A percentile compares a stretch with the other conserved stretches of the same genome.
Conservation (phyloP, 2,329 filamentous ascomycete species). For the Magnaporthiopsis rhizophila region DNA sequence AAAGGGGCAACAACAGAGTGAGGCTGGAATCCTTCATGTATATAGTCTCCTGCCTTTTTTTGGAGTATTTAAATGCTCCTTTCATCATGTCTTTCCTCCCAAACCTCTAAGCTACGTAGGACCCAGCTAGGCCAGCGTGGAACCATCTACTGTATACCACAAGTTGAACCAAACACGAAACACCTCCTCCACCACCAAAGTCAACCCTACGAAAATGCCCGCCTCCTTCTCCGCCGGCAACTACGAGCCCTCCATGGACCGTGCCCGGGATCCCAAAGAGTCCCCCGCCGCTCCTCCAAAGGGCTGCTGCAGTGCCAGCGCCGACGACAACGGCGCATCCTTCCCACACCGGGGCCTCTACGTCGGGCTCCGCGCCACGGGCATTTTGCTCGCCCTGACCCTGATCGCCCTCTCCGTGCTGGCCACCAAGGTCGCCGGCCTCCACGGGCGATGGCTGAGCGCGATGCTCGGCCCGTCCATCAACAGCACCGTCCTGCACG, state of each 20-base stretch:
- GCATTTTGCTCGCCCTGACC: neutral
- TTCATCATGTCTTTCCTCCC: neutral
- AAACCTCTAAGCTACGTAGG: too few species aligned
- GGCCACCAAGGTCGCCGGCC: neutral
- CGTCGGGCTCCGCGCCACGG: neutral
- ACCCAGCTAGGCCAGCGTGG: too few species aligned
- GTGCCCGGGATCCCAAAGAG: neutral
- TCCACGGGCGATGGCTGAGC: conserved; percentile 5
- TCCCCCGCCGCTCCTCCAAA: neutral
- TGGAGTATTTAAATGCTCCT: neutral
- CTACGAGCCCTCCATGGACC: neutral
- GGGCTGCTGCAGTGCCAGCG: too few species aligned
- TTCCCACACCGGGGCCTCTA: neutral
- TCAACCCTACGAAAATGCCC: neutral
- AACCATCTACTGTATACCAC: too few species aligned
- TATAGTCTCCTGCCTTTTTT: neutral
- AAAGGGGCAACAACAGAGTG: too few species aligned
- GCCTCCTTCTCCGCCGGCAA: neutral
- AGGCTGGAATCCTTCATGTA: neutral
- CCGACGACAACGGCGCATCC: neutral
- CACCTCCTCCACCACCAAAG: too few species aligned
- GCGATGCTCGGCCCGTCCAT: neutral
- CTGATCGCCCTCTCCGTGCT: neutral
- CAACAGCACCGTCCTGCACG: conserved; percentile 1
- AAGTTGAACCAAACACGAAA: too few species aligned